Evolutionary conservation across 1,139 yeast species (phyloP), one percentile per base, ranked within the genome.

Genomic region (Suhomyces anneliseae): DNA sequence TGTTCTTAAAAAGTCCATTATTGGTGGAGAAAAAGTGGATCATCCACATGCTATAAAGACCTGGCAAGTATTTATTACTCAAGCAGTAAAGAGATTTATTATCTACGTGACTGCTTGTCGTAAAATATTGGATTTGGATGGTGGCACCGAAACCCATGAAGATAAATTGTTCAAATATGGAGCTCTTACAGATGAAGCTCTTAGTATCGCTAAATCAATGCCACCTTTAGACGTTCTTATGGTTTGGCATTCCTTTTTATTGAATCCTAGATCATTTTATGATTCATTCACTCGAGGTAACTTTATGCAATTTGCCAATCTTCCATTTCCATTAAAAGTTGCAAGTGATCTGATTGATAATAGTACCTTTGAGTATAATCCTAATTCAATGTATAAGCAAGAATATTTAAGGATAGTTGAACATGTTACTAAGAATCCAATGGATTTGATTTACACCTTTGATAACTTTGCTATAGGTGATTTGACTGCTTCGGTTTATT

Each of bases 161-260:
- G 33, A 6, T 10, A 35, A 19, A 27, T 40, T 45, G 14, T 52
- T 40, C 37, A 29, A 34, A 7, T 27, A 40, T 9, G 53, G 49
- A 4, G 24, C 32, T 12, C 27, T 32, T 15, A 44, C 35, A 7
- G 41, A 42, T 15, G 43, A 38, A 10, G 39, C 36, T 24, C 29
- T 35, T 14, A 43, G 14, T 9, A 38, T 34, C n/a, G 39, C 39
- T 34, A 43, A 50, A 12, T 42, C 46, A 27, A 43, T 68, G 31
- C 74, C 75, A 1, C 74, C 74, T 1, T 52, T 70, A 38, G 77
- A 72, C 49, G 65, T 72, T 6, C 44, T 72, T 8, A 61, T 72
- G 68, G 71, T 72, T 1, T 73, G 78, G 78, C 76, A 73, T 52
- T 51, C 70, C 4, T 64, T 64, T 45, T 48, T 65, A 51, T 54